These are phyloP conservation scores for Hypericum perforatum DNA, from an alignment of 345 rosid genomes.

Conservation along the genomic window DNA sequence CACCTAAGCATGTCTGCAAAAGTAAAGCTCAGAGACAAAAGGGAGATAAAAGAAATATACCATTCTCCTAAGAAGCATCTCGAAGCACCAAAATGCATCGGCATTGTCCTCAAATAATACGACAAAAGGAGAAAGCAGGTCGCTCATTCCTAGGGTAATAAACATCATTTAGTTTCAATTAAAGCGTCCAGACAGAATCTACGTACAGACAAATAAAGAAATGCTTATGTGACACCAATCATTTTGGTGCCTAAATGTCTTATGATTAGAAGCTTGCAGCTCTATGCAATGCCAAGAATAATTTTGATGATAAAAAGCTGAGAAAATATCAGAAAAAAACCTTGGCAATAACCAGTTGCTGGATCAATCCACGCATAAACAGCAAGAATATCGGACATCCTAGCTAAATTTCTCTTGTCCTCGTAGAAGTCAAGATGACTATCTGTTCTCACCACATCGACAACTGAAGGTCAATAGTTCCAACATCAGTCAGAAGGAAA, in stretches of 20 bases:
- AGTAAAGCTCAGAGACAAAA: neutral
- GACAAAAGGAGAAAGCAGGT: slow-evolving; percentile 84
- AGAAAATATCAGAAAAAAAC: slow-evolving; percentile 24
- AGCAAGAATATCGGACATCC: slow-evolving; percentile 94
- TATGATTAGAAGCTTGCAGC: neutral
- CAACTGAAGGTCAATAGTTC: slow-evolving; percentile 38
- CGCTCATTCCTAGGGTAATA: slow-evolving; percentile 75
- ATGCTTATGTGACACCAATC: too few species aligned
- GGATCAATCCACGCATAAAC: slow-evolving; percentile 98
- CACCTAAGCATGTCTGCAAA: slow-evolving; percentile 9
- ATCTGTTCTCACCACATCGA: slow-evolving; percentile 94
- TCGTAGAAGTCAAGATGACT: slow-evolving; percentile 85
- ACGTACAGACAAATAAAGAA: too few species aligned
- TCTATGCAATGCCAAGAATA: neutral
- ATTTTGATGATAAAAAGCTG: neutral
- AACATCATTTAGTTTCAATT: neutral
- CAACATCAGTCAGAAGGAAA: slow-evolving; percentile 13
- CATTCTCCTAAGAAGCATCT: slow-evolving; percentile 93
- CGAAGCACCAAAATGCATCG: slow-evolving; percentile 99
- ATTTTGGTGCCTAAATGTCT: neutral
- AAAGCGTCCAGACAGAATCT: too few species aligned
- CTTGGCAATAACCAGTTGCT: slow-evolving; percentile 95
- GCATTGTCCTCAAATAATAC: slow-evolving; percentile 86
- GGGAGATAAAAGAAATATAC: slow-evolving; percentile 31
- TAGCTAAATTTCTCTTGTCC: slow-evolving; percentile 70